phyloP scores from a whole-genome alignment of 805 yeast genomes.

The Metschnikowia bowlesiae region DNA sequence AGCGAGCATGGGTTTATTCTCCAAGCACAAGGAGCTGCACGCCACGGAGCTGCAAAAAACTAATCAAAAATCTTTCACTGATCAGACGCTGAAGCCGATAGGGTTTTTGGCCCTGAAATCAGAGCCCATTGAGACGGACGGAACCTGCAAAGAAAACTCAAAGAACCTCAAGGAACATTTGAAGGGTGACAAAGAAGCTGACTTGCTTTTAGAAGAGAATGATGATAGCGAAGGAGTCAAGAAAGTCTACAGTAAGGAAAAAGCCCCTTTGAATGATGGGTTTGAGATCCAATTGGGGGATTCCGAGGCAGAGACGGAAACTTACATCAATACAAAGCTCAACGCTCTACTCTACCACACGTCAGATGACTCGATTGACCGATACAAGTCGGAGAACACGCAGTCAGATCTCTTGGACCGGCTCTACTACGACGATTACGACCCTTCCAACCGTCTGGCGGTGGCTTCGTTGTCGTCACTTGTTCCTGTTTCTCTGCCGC shows the following conservation, averaged over 20 bases:
- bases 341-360: conserved; percentile 39
- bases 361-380: conserved; percentile 34
- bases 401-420: conserved; percentile 39
- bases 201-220: not conserved
- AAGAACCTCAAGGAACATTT: too few species aligned
- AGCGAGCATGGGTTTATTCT: conserved; percentile 2
- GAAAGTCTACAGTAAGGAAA: conserved; percentile 16
- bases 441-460: conserved; percentile 23
- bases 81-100: not conserved
- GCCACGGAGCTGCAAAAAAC: not conserved
- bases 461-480: conserved; percentile 15
- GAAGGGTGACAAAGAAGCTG: not conserved
- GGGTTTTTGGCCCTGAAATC: not conserved
- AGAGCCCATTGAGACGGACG: not conserved
- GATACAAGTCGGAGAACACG: conserved; percentile 34
- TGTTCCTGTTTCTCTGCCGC: conserved; percentile 4
- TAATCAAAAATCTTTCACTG: too few species aligned
- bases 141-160: too few species aligned
- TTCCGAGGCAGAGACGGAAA: conserved; percentile 21
- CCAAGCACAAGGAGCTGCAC: conserved; percentile 1
- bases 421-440: conserved; percentile 41
- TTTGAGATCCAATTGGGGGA: not conserved
- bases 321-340: conserved; percentile 33
- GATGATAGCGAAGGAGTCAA: conserved; percentile 5
- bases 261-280: conserved; percentile 7